Conservation (phyloP, 1,284 basidiomycete genomes). For the Austroboletus rostrupii region DNA sequence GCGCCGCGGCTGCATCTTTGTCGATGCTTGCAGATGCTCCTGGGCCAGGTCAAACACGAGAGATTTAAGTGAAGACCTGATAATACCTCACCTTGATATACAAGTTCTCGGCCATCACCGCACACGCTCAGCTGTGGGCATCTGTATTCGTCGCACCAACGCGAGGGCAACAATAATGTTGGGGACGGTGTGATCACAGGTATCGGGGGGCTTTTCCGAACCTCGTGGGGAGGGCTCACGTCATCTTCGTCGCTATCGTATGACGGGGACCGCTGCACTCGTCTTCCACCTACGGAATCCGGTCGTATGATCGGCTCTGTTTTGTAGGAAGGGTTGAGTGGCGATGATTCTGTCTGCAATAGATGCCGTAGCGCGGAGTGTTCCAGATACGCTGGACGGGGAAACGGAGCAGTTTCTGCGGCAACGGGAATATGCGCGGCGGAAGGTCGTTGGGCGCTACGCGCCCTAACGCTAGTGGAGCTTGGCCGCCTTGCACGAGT, state of each 20-base stretch:
- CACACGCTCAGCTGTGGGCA: slow-evolving; percentile 58
- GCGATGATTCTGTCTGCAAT: slow-evolving; percentile 57
- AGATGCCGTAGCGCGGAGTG: slow-evolving; percentile 68
- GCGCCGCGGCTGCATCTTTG: slow-evolving; percentile 77
- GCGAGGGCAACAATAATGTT: slow-evolving; percentile 62
- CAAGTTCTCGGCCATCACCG: slow-evolving; percentile 66
- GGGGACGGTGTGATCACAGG: slow-evolving; percentile 34
- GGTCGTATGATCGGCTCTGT: slow-evolving; percentile 27
- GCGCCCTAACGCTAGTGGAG: slow-evolving; percentile 34
- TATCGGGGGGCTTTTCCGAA: slow-evolving; percentile 29
- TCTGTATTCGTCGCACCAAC: slow-evolving; percentile 71
- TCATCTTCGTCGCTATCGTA: slow-evolving; percentile 65
- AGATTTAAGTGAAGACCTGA: background rate
- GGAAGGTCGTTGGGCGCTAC: slow-evolving; percentile 29
- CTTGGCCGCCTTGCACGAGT: slow-evolving; percentile 45
- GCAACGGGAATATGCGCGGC: slow-evolving; percentile 14
- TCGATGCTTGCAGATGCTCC: slow-evolving; percentile 60
- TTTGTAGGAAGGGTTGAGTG: slow-evolving; percentile 39
- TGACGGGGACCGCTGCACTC: slow-evolving; percentile 28
- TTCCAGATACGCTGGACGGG: slow-evolving; percentile 68
- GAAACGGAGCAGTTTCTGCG: slow-evolving; percentile 40
- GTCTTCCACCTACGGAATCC: slow-evolving; percentile 17
- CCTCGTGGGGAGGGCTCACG: slow-evolving; percentile 43
- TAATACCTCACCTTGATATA: slow-evolving; percentile 50
- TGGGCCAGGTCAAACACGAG: slow-evolving; percentile 20